These are phyloP conservation scores for Ophioceras dolichostomum DNA, from an alignment of 2,329 filamentous ascomycete genomes.

Conservation along the genomic window DNA sequence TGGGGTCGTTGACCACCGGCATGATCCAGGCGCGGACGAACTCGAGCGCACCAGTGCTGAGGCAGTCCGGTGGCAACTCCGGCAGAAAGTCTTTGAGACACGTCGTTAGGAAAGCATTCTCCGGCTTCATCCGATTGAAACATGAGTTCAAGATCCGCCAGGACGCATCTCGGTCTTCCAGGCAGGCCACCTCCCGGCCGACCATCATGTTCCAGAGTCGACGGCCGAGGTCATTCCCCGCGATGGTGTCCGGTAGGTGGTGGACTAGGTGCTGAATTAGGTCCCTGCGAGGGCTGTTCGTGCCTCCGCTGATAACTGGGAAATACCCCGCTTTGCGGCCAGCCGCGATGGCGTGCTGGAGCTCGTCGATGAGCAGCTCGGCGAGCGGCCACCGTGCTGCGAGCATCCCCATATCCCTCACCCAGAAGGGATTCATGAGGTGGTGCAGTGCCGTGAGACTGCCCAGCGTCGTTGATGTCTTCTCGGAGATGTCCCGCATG, in stretches of 20 bases:
- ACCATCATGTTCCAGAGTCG: constrained; percentile 64
- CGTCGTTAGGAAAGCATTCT: constrained; percentile 41
- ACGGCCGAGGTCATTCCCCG: constrained; percentile 41
- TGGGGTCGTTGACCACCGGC: constrained; percentile 29
- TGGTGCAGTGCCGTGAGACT: constrained; percentile 55
- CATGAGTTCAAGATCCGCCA: constrained; percentile 54
- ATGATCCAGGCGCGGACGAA: constrained; percentile 45
- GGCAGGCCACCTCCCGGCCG: constrained; percentile 45
- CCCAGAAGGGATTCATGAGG: constrained; percentile 11
- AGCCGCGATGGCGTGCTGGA: constrained; percentile 40
- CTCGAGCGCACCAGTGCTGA: constrained; percentile 48
- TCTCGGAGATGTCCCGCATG: constrained; percentile 52
- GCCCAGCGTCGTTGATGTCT: constrained; percentile 53
- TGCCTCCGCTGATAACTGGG: constrained; percentile 31
- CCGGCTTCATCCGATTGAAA: constrained; percentile 25
- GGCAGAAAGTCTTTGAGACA: constrained; percentile 48
- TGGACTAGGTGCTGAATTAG: constrained; percentile 45
- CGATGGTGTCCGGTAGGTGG: constrained; percentile 49
- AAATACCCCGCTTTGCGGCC: constrained; percentile 28
- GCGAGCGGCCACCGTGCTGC: constrained; percentile 50
- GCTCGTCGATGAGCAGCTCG: constrained; percentile 49
- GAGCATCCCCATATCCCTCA: constrained; percentile 42
- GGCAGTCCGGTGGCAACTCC: constrained; percentile 40
- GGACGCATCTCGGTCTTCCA: constrained; percentile 49
- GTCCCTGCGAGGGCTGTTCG: constrained; percentile 42